Evolutionary conservation across 1,284 basidiomycete species (phyloP).

Genomic region (Veloporphyrellus conicus): DNA sequence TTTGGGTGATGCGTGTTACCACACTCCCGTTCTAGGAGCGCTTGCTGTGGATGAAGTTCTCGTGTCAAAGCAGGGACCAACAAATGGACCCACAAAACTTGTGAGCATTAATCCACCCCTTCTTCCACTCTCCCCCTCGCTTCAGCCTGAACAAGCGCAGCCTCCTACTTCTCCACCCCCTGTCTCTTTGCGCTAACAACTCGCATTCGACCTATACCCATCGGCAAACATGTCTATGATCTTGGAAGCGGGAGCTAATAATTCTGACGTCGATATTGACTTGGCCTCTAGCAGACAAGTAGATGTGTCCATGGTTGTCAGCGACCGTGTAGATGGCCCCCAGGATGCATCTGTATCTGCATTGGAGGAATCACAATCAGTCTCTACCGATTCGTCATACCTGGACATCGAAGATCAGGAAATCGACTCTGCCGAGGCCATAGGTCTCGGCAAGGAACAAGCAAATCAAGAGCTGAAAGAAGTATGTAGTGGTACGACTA

Average conservation of each 20-base stretch:
- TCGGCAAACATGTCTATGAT: conserved; percentile 15
- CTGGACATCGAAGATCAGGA: conserved; percentile 19
- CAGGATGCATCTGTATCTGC: conserved; percentile 1
- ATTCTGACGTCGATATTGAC: conserved; percentile 12
- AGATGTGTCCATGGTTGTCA: conserved; percentile 15
- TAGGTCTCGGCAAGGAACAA: conserved; percentile 14
- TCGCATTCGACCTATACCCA: neutral
- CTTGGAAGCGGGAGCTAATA: conserved; percentile 16
- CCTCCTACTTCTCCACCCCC: neutral
- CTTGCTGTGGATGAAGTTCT: too few species aligned
- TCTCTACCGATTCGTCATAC: conserved; percentile 22
- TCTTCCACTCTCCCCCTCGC: neutral
- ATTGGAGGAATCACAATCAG: conserved; percentile 16
- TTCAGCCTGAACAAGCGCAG: neutral
- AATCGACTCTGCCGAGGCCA: conserved; percentile 12
- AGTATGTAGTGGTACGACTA: conserved; percentile 4
- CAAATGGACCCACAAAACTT: conserved; percentile 20
- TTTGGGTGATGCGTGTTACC: conserved; percentile 15
- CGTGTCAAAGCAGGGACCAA: conserved; percentile 2
- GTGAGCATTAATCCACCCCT: conserved; percentile 12
- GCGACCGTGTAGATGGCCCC: neutral
- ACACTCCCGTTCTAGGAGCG: neutral
- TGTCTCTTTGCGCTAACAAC: neutral
- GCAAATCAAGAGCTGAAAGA: conserved; percentile 14
- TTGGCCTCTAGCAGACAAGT: neutral